phyloP scores from a whole-genome alignment of 2,329 filamentous ascomycete genomes.

The Claviceps cyperi region DNA sequence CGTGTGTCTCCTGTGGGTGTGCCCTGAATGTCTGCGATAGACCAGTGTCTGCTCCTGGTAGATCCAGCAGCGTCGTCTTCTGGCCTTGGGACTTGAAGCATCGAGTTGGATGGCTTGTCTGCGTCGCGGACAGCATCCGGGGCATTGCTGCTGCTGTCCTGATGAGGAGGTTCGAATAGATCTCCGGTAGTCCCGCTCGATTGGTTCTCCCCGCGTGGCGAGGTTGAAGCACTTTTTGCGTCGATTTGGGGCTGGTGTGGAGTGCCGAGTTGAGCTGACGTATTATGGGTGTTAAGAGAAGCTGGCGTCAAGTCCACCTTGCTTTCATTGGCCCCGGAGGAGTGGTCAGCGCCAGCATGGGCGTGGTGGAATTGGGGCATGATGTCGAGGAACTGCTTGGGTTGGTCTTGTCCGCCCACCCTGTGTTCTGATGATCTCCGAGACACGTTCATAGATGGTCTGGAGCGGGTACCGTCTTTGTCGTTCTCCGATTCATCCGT shows the following conservation, averaged over 20 bases:
- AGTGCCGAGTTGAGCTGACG: slow-evolving; percentile 30
- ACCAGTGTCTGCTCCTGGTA: slow-evolving; percentile 30
- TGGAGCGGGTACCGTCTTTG: slow-evolving; percentile 23
- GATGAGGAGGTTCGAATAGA: neutral
- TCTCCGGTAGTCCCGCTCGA: neutral
- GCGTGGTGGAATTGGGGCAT: slow-evolving; percentile 35
- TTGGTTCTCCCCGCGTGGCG: slow-evolving; percentile 16
- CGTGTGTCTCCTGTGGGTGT: slow-evolving; percentile 19
- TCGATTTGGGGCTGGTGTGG: slow-evolving; percentile 37
- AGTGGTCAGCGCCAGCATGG: slow-evolving; percentile 12
- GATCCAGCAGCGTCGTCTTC: slow-evolving; percentile 10
- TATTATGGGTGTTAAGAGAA: slow-evolving; percentile 13
- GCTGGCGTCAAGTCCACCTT: slow-evolving; percentile 8
- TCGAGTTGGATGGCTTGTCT: slow-evolving; percentile 23
- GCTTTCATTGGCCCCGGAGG: slow-evolving; percentile 6
- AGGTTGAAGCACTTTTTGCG: slow-evolving; percentile 25
- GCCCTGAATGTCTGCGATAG: slow-evolving; percentile 29
- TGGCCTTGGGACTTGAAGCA: slow-evolving; percentile 14
- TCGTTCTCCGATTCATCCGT: slow-evolving; percentile 37
- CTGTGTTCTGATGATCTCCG: slow-evolving; percentile 19
- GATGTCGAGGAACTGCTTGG: slow-evolving; percentile 34
- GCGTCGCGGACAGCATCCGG: slow-evolving; percentile 16
- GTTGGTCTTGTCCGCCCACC: slow-evolving; percentile 15
- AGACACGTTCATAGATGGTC: slow-evolving; percentile 21
- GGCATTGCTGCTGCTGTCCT: slow-evolving; percentile 5